Evolutionary conservation across 1,139 yeast genomes (phyloP), one percentile per base, ranked within the genome.

Genomic region (Debaryomyces sp.): DNA sequence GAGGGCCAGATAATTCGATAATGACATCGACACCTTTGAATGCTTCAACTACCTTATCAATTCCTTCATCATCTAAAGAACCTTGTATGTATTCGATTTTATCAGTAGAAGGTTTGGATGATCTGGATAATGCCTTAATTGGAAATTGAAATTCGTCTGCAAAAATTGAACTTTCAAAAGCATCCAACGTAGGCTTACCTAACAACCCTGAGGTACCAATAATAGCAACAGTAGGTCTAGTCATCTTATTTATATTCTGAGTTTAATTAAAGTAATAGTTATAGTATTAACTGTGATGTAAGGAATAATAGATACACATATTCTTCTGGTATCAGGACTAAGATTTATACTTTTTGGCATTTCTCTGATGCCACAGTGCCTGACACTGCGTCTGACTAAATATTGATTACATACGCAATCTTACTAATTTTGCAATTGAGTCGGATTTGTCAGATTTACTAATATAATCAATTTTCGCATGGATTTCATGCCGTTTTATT

Each of bases 161-260:
- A 58, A 82, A 81, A 15, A 65, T 53, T n/a, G 73, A 60, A 6
- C 78, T 68, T 9, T 73, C 58, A 43, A 82, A 64, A 4, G 84
- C 82, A 2, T 66, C 67, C 32, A 82, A 48, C 17, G 73, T 66
- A 41, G 81, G 79, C 49, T 66, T 59, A 32, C 85, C 87, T 42
- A 84, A 66, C 52, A 64, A 53, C 27, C 89, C 89, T 50, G 74
- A 70, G 44, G 75, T 59, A 37, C 89, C 88, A 50, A 80, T 60
- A 48, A 84, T 62, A 30, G 85, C 88, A 55, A 84, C 64, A 41
- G 73, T 56, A 9, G 54, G 57, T 52, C 59, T 60, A 27, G 58
- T 43, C 64, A 61, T 61, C 43, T 23, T 51, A 8, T 4, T 8
- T 24, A 24, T 24, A 8, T 24, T 24, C 8, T 24, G 26, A 24